Evolutionary conservation across 768 basidiomycete genomes (phyloP).

Genomic region (Suillus placidus): DNA sequence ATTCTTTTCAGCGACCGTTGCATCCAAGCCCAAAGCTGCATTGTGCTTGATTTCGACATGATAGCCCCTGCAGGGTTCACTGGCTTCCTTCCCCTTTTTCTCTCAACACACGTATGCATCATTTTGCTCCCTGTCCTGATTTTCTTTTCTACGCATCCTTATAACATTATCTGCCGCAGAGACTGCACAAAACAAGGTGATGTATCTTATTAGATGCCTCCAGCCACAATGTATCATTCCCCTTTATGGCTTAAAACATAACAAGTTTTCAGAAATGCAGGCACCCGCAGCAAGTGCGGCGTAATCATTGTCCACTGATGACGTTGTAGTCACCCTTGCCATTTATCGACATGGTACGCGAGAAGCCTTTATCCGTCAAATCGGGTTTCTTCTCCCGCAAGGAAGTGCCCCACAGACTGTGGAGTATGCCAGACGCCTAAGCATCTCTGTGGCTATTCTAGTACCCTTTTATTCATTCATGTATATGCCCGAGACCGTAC

Average conservation of each 20-base stretch:
- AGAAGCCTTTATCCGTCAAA: slow-evolving; percentile 2
- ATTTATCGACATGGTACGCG: background rate
- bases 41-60: background rate
- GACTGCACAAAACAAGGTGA: background rate
- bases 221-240: background rate
- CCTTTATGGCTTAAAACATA: background rate
- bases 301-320: background rate
- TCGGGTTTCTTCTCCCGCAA: background rate
- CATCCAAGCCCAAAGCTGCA: background rate
- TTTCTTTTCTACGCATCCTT: background rate
- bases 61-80: slow-evolving; percentile 1
- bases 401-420: background rate
- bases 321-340: background rate
- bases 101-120: background rate
- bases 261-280: background rate
- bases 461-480: background rate
- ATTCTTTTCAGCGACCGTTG: background rate
- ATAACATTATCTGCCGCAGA: background rate
- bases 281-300: slow-evolving; percentile 3
- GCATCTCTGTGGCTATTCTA: background rate
- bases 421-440: background rate
- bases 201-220: background rate
- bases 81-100: background rate
- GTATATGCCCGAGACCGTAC: background rate
- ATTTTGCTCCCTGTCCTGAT: background rate